phyloP scores from a whole-genome alignment of 2,329 filamentous ascomycete genomes.

The Helotiales sp. region DNA sequence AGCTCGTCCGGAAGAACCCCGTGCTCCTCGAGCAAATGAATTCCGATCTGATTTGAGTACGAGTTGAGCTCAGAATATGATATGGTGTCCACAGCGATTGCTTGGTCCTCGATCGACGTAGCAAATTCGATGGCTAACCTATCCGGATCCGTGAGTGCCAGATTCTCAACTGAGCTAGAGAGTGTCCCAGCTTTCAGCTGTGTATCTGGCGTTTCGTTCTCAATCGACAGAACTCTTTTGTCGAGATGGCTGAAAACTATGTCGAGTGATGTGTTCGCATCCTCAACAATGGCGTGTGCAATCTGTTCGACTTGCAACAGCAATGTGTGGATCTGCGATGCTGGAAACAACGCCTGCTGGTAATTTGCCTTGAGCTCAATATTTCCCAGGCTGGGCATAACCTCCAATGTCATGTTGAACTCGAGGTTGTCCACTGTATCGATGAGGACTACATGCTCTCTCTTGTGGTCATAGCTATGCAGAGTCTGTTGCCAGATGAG shows the following conservation, averaged over 20 bases:
- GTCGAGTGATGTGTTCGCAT: constrained; percentile 15
- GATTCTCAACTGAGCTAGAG: constrained; percentile 39
- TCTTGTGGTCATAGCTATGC: constrained; percentile 43
- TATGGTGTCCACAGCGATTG: constrained; percentile 49
- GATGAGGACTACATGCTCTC: constrained; percentile 55
- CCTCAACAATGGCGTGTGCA: constrained; percentile 47
- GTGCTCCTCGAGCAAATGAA: constrained; percentile 52
- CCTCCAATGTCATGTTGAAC: constrained; percentile 75
- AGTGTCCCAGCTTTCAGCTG: constrained; percentile 31
- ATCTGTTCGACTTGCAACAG: constrained; percentile 65
- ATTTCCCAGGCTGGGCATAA: constrained; percentile 64
- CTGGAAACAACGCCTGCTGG: constrained; percentile 57
- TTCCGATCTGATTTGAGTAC: constrained; percentile 67
- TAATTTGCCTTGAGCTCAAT: constrained; percentile 60
- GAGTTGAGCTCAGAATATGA: constrained; percentile 70
- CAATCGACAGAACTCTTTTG: constrained; percentile 36
- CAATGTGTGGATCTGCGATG: constrained; percentile 60
- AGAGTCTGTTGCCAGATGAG: constrained; percentile 86
- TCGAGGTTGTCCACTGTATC: constrained; percentile 74
- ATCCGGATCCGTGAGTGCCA: constrained; percentile 50
- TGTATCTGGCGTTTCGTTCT: constrained; percentile 33
- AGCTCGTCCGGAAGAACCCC: constrained; percentile 59
- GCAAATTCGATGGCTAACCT: constrained; percentile 70
- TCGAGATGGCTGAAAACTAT: constrained; percentile 26
- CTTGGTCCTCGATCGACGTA: constrained; percentile 48